Base-by-base conservation (phyloP, 768 basidiomycete species). In the Tricholoma furcatifolium region DNA sequence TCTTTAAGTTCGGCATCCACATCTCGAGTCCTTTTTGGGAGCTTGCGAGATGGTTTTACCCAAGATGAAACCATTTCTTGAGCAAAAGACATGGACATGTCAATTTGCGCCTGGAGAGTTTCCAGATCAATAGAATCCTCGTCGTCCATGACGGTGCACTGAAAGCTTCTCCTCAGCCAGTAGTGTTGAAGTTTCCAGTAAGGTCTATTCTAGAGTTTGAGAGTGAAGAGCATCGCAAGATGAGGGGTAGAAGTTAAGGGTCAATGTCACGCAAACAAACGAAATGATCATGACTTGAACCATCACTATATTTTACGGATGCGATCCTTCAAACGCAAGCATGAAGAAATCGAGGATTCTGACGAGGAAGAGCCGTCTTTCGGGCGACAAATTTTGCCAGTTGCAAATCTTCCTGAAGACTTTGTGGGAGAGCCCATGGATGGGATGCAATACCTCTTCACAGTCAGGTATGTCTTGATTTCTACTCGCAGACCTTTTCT, bases 401-500 rank as follows among this genome's bases (percentile, higher is more conserved):
- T 93, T n/a, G 90, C 91, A 17, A 78, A 84, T 61, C 77, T 93
- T 45, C 87, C 89, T n/a, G 64, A 70, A 17, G 75, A 86, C 62
- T 93, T 87, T 63, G 70, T 81, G 57, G 80, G 74, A 21, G 78
- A 77, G 44, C 89, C 91, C 0, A 66, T 68, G 60, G 85, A 92
- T 68, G 91, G 91, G 2, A 59, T 87, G 77, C 78, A 92, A 60
- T 92, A 93, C 65, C 74, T 93, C 39, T 91, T 92, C 67, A 82
- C 82, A 46, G 91, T 92, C 39, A 80, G 91, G 91, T 90, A 64
- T 47, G 73, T n/a, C n/a, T n/a, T 59, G 6, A 6, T 46, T 17
- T 38, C 17, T 27, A 53, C 44, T 41, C 18, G 46, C 23, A 18
- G 39, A 31, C n/a, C 15, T 18, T 47, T 50, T 44, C 24, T 46